Conservation (phyloP, 2,329 filamentous ascomycete species). For the Karstenula rhodostoma region DNA sequence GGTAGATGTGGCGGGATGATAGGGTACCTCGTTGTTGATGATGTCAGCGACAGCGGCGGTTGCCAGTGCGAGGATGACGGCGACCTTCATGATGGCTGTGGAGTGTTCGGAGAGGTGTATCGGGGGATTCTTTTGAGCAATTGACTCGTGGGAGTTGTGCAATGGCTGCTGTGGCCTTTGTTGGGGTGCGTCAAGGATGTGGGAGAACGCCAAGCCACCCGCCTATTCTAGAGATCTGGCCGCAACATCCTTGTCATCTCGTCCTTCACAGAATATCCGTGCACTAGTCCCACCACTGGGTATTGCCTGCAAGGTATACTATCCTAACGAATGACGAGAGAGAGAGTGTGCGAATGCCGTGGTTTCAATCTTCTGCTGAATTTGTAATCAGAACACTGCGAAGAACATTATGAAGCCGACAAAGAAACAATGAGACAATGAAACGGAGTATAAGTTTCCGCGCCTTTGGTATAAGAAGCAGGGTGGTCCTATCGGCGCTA, state of each 20-base stretch:
- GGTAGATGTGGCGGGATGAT: not conserved
- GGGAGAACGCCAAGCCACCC: conserved; percentile 12
- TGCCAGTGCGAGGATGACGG: conserved; percentile 58
- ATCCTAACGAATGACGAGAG: too few relatives aligned
- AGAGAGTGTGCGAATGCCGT: too few relatives aligned
- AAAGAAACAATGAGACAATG: too few relatives aligned
- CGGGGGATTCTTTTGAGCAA: conserved; percentile 9
- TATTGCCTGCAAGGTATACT: too few relatives aligned
- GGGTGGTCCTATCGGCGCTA: too few relatives aligned
- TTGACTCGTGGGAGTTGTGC: not conserved
- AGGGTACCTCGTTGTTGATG: conserved; percentile 42
- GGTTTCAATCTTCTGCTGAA: too few relatives aligned
- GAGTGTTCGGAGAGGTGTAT: not conserved
- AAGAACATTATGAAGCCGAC: too few relatives aligned
- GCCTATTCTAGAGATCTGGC: conserved; percentile 5
- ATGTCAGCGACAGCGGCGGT: conserved; percentile 52
- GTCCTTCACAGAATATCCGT: not conserved
- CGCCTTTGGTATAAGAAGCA: too few relatives aligned
- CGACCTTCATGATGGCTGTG: conserved; percentile 52
- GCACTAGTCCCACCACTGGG: not conserved
- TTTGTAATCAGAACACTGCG: too few relatives aligned
- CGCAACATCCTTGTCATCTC: conserved; percentile 6
- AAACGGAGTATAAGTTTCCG: too few relatives aligned
- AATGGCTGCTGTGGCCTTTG: conserved; percentile 10
- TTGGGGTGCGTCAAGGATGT: conserved; percentile 5